Evolutionary conservation across 148 eudicot genomes (phyloP).

Genomic region (Agrostemma githago): DNA sequence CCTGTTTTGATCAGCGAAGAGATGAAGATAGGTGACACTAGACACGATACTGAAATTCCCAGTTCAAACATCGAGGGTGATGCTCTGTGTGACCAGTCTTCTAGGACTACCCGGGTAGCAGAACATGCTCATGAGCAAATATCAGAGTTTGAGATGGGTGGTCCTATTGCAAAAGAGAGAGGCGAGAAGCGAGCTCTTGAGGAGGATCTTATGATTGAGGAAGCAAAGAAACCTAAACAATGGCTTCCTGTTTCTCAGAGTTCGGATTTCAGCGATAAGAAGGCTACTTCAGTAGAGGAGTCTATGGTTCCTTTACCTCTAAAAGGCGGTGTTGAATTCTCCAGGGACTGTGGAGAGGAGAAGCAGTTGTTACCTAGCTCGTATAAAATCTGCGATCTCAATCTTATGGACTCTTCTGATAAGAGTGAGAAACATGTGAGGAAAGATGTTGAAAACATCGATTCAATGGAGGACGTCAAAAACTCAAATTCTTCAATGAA

Average conservation of each 20-base stretch:
- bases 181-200: constrained; percentile 65
- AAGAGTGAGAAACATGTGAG: constrained; percentile 48
- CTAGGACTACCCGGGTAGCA: too few species aligned
- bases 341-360: constrained; percentile 47
- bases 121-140: too few species aligned
- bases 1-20: constrained; percentile 28
- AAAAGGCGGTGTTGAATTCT: constrained; percentile 31
- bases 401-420: constrained; percentile 66
- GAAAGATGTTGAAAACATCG: constrained; percentile 77
- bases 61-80: constrained; percentile 24
- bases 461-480: constrained; percentile 53
- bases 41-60: constrained; percentile 22
- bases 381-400: constrained; percentile 86
- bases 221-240: constrained; percentile 56
- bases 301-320: constrained; percentile 39
- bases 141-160: too few species aligned
- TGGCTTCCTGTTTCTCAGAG: constrained; percentile 47
- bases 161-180: too few species aligned
- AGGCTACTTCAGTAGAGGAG: constrained; percentile 24
- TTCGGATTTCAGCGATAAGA: constrained; percentile 34
- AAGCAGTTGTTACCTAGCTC: constrained; percentile 74
- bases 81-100: not conserved
- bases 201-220: constrained; percentile 33
- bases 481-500: constrained; percentile 33
- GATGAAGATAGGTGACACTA: constrained; percentile 22